These are phyloP conservation scores for Vitis hybrid DNA, from an alignment of 177 flowering plant genomes.

Conservation along the genomic window DNA sequence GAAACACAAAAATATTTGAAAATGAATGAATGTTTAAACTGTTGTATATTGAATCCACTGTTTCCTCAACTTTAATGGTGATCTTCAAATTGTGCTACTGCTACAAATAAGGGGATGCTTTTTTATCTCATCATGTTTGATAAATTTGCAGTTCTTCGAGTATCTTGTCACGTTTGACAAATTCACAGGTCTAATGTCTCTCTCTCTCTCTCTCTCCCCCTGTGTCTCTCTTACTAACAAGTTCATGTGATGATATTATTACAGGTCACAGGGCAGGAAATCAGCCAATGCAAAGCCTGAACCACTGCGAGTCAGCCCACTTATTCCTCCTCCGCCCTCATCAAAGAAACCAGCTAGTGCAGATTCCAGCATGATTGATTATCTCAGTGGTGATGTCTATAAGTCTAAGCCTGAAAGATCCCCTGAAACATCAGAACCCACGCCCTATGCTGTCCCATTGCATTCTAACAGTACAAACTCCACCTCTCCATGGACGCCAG, in stretches of 20 bases:
- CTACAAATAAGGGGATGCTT: no score
- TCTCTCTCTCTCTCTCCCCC: no score
- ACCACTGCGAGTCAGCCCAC: conserved; percentile 40
- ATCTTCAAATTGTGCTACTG: no score
- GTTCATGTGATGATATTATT: neutral
- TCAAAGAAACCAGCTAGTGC: conserved; percentile 37
- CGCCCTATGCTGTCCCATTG: conserved; percentile 24
- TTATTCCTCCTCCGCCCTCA: conserved; percentile 73
- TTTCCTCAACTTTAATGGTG: no score
- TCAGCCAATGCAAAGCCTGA: conserved; percentile 30
- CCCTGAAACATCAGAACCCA: conserved; percentile 25
- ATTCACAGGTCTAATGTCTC: no score
- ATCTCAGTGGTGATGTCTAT: conserved; percentile 84
- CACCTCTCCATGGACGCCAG: conserved; percentile 20
- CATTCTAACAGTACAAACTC: conserved; percentile 25
- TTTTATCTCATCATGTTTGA: no score
- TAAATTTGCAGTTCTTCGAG: no score
- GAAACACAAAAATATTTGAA: no score
- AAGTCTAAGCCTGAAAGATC: conserved; percentile 45
- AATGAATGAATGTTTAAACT: no score
- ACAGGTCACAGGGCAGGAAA: conserved; percentile 48
- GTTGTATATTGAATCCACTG: no score
- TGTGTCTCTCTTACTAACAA: neutral
- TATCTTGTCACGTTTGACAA: no score
- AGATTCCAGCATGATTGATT: conserved; percentile 53